A percentile compares a stretch with the other conserved stretches of the same genome.
These are phyloP conservation scores for Stemphylium vesicarium DNA, from an alignment of 2,329 filamentous ascomycete species.

Conservation along the genomic window DNA sequence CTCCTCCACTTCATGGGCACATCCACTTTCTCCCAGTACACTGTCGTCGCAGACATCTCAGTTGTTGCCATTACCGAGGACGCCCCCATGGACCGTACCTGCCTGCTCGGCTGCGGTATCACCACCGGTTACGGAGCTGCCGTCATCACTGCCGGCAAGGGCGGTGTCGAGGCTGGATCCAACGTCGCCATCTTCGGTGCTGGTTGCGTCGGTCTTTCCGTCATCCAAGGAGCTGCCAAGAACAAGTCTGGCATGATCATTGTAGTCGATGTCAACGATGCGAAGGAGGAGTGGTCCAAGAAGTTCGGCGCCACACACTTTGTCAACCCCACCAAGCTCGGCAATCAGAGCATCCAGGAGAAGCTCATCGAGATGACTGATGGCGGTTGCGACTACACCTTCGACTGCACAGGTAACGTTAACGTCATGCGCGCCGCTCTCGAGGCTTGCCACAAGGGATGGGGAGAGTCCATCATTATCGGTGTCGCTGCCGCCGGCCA, in stretches of 20 bases:
- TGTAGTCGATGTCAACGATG: constrained; percentile 80
- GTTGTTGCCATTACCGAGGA: constrained; percentile 91
- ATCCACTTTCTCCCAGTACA: constrained; percentile 98
- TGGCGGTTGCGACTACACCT: constrained; percentile 97
- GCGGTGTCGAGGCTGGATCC: constrained; percentile 79
- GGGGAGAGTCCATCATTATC: constrained; percentile 97
- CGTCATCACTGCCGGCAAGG: constrained; percentile 79
- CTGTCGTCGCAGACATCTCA: constrained; percentile 97
- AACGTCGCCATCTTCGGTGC: constrained; percentile 93
- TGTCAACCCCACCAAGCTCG: constrained; percentile 79
- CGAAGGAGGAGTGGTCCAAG: constrained; percentile 87
- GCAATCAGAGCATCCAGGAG: constrained; percentile 80
- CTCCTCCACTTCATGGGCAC: constrained; percentile 99
- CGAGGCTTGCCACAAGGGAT: constrained; percentile 98
- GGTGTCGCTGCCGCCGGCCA: constrained; percentile 95
- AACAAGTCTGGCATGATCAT: constrained; percentile 82
- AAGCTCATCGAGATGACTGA: constrained; percentile 97
- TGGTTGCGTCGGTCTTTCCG: constrained; percentile 92
- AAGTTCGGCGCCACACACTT: constrained; percentile 98
- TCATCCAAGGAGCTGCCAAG: constrained; percentile 90
- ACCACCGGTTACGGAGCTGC: constrained; percentile 98
- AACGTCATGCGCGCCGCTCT: constrained; percentile 93
- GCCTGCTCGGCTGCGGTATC: constrained; percentile 95
- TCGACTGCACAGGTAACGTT: constrained; percentile 98
- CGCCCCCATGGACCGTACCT: constrained; percentile 94